Evolutionary conservation across 2,329 filamentous ascomycete genomes (phyloP).

Genomic region (Thyridium curvatum): DNA sequence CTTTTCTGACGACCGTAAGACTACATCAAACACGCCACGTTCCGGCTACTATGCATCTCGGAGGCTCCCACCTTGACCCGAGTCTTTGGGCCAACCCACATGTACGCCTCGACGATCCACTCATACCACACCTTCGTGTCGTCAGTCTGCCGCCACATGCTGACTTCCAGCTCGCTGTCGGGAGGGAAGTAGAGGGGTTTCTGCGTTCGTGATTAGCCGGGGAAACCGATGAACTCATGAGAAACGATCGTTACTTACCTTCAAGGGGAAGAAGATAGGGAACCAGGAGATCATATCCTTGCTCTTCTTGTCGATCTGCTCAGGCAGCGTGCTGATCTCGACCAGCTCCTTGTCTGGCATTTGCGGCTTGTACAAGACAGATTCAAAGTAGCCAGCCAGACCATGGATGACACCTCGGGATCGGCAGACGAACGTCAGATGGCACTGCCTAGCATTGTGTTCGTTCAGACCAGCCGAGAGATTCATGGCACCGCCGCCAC

Average conservation of each 20-base stretch:
- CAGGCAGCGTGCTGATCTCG: constrained; percentile 87
- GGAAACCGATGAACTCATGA: no score
- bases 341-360: constrained; percentile 45
- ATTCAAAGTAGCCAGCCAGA: constrained; percentile 91
- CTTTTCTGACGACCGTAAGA: neutral
- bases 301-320: constrained; percentile 87
- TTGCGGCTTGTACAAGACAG: constrained; percentile 71
- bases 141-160: constrained; percentile 94
- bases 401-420: constrained; percentile 84
- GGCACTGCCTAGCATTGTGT: constrained; percentile 80
- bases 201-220: no score
- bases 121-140: constrained; percentile 98
- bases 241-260: constrained; percentile 48
- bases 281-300: constrained; percentile 99
- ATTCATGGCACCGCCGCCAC: constrained; percentile 68
- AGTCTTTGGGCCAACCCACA: constrained; percentile 51
- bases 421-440: constrained; percentile 70
- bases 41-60: constrained; percentile 62
- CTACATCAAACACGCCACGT: constrained; percentile 67
- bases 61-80: constrained; percentile 61
- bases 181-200: constrained; percentile 80
- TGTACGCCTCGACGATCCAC: constrained; percentile 87
- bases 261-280: constrained; percentile 94
- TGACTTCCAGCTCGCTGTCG: constrained; percentile 78
- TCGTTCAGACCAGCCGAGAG: constrained; percentile 79